Percentiles rank a stretch among this genome's conserved stretches.
phyloP scores from a whole-genome alignment of 129 eudicot species.

The Arctium minus region DNA sequence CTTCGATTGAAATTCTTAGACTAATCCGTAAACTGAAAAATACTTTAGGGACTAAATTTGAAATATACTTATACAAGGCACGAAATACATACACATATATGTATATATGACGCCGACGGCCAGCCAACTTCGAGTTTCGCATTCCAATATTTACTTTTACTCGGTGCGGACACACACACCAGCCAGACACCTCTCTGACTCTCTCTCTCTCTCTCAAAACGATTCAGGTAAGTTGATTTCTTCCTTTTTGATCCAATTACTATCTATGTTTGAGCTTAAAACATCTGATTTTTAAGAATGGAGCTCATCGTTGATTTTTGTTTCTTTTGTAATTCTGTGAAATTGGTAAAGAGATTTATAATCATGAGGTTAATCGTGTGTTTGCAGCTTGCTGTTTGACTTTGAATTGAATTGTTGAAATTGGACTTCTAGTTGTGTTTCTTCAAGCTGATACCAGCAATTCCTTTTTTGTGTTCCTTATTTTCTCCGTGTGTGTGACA shows the following conservation, averaged over 20 bases:
- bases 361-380: not conserved
- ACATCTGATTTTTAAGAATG: not conserved
- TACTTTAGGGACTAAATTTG: not conserved
- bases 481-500: not conserved
- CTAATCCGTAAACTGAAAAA: not conserved
- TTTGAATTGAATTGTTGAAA: not conserved
- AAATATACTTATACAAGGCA: not conserved
- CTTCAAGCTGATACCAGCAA: slow-evolving; percentile 6
- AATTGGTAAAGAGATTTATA: not conserved
- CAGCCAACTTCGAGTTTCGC: slow-evolving; percentile 42
- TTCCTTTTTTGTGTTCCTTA: not conserved
- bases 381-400: not conserved
- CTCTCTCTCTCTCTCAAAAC: slow-evolving; percentile 7
- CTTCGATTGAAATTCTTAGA: not conserved
- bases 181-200: slow-evolving; percentile 2
- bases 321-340: not conserved
- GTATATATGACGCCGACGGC: slow-evolving; percentile 57
- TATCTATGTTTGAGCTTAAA: slow-evolving; percentile 14
- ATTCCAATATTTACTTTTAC: not conserved
- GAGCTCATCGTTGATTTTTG: slow-evolving; percentile 8
- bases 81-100: not conserved
- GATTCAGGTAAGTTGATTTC: slow-evolving; percentile 7
- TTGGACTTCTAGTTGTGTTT: not conserved
- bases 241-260: slow-evolving; percentile 9
- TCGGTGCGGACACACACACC: slow-evolving; percentile 12